A percentile compares a stretch with the other conserved stretches of the same genome.
phyloP scores from a whole-genome alignment of 495 filamentous ascomycete species.

The Echria macrotheca region DNA sequence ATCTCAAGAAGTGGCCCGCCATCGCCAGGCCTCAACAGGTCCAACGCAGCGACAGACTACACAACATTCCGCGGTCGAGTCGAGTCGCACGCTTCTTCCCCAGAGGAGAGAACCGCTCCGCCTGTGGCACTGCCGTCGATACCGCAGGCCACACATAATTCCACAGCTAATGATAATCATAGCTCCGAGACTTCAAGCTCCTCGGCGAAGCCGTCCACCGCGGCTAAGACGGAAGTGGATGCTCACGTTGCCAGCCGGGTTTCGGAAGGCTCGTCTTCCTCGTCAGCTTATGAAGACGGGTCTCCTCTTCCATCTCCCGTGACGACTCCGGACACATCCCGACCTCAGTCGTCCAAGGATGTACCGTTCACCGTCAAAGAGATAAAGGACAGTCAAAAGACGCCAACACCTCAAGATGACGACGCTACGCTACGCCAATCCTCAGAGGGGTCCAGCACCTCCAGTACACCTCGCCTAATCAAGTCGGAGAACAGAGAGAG shows the following conservation, averaged over 20 bases:
- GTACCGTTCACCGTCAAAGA: slow-evolving; percentile 11
- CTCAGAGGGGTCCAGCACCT: slow-evolving; percentile 16
- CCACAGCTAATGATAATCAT: too few relatives aligned
- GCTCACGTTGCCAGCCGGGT: slow-evolving; percentile 15
- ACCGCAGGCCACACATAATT: background rate
- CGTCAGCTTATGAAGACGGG: slow-evolving; percentile 39
- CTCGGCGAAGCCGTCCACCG: too few relatives aligned
- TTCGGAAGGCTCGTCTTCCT: slow-evolving; percentile 42
- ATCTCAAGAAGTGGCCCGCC: slow-evolving; percentile 13
- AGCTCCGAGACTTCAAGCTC: too few relatives aligned
- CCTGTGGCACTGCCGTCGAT: background rate
- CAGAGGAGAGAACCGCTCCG: background rate
- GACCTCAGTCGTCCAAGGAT: slow-evolving; percentile 39
- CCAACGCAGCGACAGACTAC: slow-evolving; percentile 5
- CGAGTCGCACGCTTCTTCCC: slow-evolving; percentile 9
- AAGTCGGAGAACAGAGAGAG: slow-evolving; percentile 7
- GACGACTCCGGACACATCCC: slow-evolving; percentile 43
- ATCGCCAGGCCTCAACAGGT: too few relatives aligned
- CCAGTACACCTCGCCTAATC: slow-evolving; percentile 21
- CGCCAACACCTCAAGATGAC: slow-evolving; percentile 14
- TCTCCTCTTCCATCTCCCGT: slow-evolving; percentile 35
- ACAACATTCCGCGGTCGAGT: slow-evolving; percentile 13
- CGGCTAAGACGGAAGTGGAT: slow-evolving; percentile 9
- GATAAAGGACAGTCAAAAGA: background rate
- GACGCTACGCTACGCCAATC: slow-evolving; percentile 20